Evolutionary conservation across 2,329 filamentous ascomycete genomes (phyloP), one percentile per base, ranked within the genome.

Genomic region (Pyrenophora tritici-repentis): DNA sequence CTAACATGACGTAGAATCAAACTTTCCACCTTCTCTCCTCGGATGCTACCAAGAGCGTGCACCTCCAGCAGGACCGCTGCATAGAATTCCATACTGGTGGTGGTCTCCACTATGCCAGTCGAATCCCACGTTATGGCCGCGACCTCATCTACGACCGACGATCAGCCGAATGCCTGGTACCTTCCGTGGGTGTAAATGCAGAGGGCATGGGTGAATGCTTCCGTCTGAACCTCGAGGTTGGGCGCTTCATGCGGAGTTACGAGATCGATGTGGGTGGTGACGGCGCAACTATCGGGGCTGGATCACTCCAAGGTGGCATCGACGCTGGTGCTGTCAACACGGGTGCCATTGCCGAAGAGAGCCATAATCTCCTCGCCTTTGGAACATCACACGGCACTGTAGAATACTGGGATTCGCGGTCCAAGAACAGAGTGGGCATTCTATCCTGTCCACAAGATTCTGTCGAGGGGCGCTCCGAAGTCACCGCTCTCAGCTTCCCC

Each of bases 311-410:
- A 70, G 93, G 93, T 51, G 89, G 92, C 41, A 89, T 97, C 39
- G 82, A 87, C 50, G 88, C 90, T 0, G 91, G 92, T 12, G 87
- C 88, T 42, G 91, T 97, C 44, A 97, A 97, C 68, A 87, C 87
- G 6, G 93, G 86, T 10, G 88, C 92, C 3, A 85, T 96, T 53
- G 94, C 94, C 3, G 90, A 97, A 70, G 83, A 87, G 34, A 92
- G 89, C 40, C 94, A 99, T 72, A 94, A 94, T 49, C 80, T 99
- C 4, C 81, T 92, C 29, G 92, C 93, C 0, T 99, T 99, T 65
- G 94, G 95, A 44, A 99, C 94, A 1, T 92, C 91, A 2, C 79
- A 94, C 49, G 93, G 94, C n/a, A 96, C 93, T 1, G 90, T 97
- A 20, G 94, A 99, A 71, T 93, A 97, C 67, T 99, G 92, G 90